Percentiles rank a stretch among this genome's conserved stretches.
Conservation (phyloP, 352 stramenopile genomes). For the Phytophthora tubulina region DNA sequence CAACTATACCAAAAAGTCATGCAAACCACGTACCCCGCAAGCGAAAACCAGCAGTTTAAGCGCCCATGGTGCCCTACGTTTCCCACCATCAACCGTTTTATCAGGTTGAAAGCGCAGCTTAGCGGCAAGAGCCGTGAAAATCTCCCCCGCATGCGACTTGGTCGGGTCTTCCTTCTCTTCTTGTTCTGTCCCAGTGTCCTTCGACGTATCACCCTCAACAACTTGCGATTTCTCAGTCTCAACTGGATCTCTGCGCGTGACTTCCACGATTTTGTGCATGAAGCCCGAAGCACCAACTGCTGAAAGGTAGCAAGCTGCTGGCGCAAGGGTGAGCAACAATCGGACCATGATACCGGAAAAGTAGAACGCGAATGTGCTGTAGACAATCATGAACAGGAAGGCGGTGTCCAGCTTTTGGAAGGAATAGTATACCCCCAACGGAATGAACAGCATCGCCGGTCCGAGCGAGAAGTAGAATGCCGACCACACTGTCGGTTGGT, state of each 20-base stretch:
- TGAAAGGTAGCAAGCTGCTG: constrained; percentile 90
- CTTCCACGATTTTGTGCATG: constrained; percentile 53
- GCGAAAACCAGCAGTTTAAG: constrained; percentile 64
- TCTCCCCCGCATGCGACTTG: constrained; percentile 37
- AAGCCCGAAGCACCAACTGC: constrained; percentile 84
- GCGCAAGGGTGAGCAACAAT: constrained; percentile 92
- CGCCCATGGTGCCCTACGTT: constrained; percentile 18
- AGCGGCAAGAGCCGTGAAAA: constrained; percentile 38
- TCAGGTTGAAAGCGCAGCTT: constrained; percentile 47
- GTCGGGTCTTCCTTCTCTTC: constrained; percentile 35
- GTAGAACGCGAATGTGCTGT: constrained; percentile 92
- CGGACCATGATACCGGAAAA: constrained; percentile 95
- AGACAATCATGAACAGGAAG: constrained; percentile 93
- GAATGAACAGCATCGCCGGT: constrained; percentile 87
- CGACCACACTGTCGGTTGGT: constrained; percentile 94
- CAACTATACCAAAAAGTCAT: background rate
- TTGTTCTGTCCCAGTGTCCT: background rate
- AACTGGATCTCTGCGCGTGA: constrained; percentile 22
- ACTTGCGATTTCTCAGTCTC: constrained; percentile 9
- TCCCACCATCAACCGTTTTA: constrained; percentile 21
- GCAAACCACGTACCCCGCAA: constrained; percentile 55
- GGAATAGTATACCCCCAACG: constrained; percentile 90
- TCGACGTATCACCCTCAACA: constrained; percentile 8
- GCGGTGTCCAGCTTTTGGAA: constrained; percentile 76
- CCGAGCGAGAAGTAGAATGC: constrained; percentile 95